These are phyloP conservation scores for Malbranchea cinnamomea DNA, from an alignment of 2,329 filamentous ascomycete species.

Conservation along the genomic window DNA sequence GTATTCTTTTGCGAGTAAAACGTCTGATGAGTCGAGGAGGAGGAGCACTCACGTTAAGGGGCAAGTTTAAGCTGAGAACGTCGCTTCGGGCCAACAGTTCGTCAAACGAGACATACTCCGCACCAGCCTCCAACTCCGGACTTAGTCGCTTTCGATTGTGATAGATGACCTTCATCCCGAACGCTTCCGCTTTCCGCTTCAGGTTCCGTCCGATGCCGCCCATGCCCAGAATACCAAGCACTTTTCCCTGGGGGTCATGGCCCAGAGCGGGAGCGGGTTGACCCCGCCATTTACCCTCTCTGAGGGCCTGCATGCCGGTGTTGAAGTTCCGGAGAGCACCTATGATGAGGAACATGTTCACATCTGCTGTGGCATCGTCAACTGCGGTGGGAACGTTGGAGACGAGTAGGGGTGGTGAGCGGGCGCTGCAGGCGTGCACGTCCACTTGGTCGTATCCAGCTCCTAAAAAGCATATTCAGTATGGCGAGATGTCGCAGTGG, in stretches of 20 bases:
- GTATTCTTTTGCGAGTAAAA: too few species aligned
- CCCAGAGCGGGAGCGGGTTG: constrained; percentile 41
- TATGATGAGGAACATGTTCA: constrained; percentile 65
- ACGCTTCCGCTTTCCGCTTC: constrained; percentile 56
- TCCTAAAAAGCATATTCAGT: constrained; percentile 24
- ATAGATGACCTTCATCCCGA: constrained; percentile 63
- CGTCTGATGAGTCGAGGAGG: constrained; percentile 1
- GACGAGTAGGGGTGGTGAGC: constrained; percentile 45
- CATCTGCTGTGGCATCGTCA: constrained; percentile 71
- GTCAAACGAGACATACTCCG: constrained; percentile 48
- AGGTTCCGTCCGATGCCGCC: constrained; percentile 70
- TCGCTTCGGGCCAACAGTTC: constrained; percentile 55
- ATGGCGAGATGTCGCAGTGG: constrained; percentile 1
- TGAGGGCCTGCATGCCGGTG: constrained; percentile 47
- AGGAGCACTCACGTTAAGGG: constrained; percentile 52
- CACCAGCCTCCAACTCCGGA: constrained; percentile 32
- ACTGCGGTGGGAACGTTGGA: constrained; percentile 72
- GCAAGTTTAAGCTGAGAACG: constrained; percentile 66
- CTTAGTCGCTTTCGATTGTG: constrained; percentile 52
- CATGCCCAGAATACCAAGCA: constrained; percentile 71
- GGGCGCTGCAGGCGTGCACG: constrained; percentile 52
- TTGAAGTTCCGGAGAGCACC: constrained; percentile 65
- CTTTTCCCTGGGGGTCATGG: constrained; percentile 65
- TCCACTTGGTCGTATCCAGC: constrained; percentile 80
- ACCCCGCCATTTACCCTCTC: constrained; percentile 54